Conservation (phyloP, 2,329 filamentous ascomycete species). For the Lachnellula occidentalis region DNA sequence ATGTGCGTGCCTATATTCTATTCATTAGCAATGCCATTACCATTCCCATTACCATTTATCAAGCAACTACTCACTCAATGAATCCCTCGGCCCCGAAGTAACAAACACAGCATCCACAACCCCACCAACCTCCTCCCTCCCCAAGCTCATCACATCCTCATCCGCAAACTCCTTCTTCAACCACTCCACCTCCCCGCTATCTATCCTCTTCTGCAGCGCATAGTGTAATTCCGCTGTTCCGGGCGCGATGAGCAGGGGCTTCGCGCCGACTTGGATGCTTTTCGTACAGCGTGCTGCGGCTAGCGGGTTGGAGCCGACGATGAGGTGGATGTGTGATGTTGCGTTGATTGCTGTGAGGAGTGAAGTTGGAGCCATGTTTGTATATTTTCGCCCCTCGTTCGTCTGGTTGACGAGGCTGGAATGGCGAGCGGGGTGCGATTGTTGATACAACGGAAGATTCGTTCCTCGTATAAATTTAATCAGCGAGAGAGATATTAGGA, state of each 20-base stretch:
- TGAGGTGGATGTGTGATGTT: conserved; percentile 68
- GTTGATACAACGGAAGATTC: background rate
- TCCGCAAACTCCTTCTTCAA: conserved; percentile 62
- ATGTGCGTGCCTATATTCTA: conserved; percentile 53
- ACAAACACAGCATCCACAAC: conserved; percentile 93
- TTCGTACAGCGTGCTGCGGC: conserved; percentile 78
- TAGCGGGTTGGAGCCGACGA: conserved; percentile 80
- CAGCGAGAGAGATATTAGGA: background rate
- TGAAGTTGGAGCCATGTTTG: conserved; percentile 32
- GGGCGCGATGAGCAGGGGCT: conserved; percentile 72
- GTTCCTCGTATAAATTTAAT: background rate
- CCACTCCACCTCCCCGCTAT: conserved; percentile 63
- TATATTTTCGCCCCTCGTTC: too few relatives aligned
- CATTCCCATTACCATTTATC: background rate
- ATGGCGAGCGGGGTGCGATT: background rate
- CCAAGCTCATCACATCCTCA: conserved; percentile 65
- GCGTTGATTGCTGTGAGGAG: conserved; percentile 71
- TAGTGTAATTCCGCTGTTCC: conserved; percentile 54
- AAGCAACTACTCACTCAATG: conserved; percentile 31
- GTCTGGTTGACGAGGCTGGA: background rate
- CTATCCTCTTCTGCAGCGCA: conserved; percentile 56
- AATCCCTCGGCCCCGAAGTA: conserved; percentile 51
- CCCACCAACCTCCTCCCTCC: conserved; percentile 69
- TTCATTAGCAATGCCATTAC: conserved; percentile 4
- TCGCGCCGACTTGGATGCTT: conserved; percentile 76